A percentile compares a stretch with the other conserved stretches of the same genome.
Conservation (phyloP, 148 eudicot genomes). For the Polygonum maritimum region DNA sequence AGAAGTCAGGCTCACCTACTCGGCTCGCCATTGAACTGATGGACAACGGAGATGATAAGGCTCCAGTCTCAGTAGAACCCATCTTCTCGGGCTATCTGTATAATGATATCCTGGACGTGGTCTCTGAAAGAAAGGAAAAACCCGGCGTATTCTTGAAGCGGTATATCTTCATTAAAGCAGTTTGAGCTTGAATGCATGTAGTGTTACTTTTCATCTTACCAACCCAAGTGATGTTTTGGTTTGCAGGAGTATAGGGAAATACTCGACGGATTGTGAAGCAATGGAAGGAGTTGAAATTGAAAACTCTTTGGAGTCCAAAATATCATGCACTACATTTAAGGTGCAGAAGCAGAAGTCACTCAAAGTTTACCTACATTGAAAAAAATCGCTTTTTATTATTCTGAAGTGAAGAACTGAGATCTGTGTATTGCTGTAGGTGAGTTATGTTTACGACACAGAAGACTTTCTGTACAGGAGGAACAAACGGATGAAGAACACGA, state of each 20-base stretch:
- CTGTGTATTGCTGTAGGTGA: slow-evolving; percentile 36
- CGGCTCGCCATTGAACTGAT: slow-evolving; percentile 66
- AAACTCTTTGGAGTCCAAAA: slow-evolving; percentile 87
- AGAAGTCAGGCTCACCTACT: slow-evolving; percentile 52
- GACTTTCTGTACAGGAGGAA: slow-evolving; percentile 56
- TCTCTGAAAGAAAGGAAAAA: slow-evolving; percentile 33
- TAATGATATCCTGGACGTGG: slow-evolving; percentile 51
- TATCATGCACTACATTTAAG: slow-evolving; percentile 79
- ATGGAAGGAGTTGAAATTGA: slow-evolving; percentile 53
- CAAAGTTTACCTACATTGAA: not conserved
- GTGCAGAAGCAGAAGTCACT: slow-evolving; percentile 21
- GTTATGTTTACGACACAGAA: slow-evolving; percentile 82
- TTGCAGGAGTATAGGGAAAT: slow-evolving; percentile 63
- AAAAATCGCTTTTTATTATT: not conserved
- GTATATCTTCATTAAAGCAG: slow-evolving; percentile 26
- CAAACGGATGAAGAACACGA: slow-evolving; percentile 23
- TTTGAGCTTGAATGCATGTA: not conserved
- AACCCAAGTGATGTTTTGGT: not conserved
- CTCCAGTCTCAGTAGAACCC: slow-evolving; percentile 83
- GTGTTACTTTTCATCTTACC: not conserved
- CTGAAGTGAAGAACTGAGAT: not conserved
- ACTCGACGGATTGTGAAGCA: slow-evolving; percentile 49
- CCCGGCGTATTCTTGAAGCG: slow-evolving; percentile 55
- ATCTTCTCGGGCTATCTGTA: slow-evolving; percentile 64
- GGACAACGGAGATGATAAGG: slow-evolving; percentile 78